Evolutionary conservation across 306 rosid species (phyloP), one percentile per base, ranked within the genome.

Genomic region (Corylus heterophylla): DNA sequence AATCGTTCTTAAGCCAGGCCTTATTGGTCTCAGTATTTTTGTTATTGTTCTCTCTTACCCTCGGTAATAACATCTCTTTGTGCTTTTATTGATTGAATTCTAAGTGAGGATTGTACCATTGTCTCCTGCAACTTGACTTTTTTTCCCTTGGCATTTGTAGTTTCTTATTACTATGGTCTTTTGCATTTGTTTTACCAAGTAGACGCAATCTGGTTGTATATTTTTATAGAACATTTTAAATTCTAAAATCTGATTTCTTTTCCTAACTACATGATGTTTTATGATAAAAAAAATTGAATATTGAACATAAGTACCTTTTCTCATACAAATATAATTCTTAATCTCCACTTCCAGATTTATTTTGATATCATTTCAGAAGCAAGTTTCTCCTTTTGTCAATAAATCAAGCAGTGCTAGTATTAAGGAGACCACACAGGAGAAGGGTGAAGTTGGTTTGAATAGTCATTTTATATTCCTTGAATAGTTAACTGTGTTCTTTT

Each of bases 1-100:
- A 75, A 54, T 66, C 76, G 67, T 68, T 67, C 78, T 79, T 76
- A 64, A 75, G 69, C 12, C 73, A 63, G 17, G 73, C 69, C 71
- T 54, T 80, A 48, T 8, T 73, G 17, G 73, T 37, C 18, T 39
- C 22, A 67, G 39, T 39, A 64, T 39, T 37, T 3, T 9, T 67
- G 27, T 16, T 67, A 14, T 39, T 39, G 11, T 67, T 51, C 66
- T 42, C 20, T 44, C 76, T 51, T 74, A 58, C 83, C 71, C 76
- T 79, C 62, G 72, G n/a, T 58, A 68, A 54, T 84, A 76, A 54
- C 78, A 59, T 79, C 17, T 59, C 51, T 62, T 16, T 69, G 22
- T 31, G 39, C 67, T 18, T 51, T 54, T 71, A 31, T 22, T 45
- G 50, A 67, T n/a, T 39, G 71, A 67, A 17, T 67, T 37, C 49